These are phyloP conservation scores for Candida loeiensis DNA, from an alignment of 805 yeast genomes.

Conservation along the genomic window DNA sequence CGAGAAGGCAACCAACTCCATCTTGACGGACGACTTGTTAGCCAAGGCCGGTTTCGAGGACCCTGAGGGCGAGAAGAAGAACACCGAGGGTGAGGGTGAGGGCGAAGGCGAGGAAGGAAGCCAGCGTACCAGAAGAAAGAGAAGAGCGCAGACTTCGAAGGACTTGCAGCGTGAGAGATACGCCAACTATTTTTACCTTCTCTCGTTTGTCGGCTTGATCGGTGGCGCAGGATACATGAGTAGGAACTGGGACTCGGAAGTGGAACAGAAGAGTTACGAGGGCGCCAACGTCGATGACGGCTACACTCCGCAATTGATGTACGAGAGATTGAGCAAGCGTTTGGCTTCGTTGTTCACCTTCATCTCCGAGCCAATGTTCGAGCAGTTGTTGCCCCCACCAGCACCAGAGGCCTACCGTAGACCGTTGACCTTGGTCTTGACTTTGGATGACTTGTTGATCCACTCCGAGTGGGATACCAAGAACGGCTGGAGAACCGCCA, in stretches of 20 bases:
- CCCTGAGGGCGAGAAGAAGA: conserved; percentile 14
- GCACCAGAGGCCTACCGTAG: conserved; percentile 88
- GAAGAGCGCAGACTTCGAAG: conserved; percentile 54
- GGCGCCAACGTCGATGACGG: conserved; percentile 61
- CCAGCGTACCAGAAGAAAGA: conserved; percentile 24
- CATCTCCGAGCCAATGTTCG: conserved; percentile 91
- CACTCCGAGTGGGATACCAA: conserved; percentile 91
- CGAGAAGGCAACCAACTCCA: conserved; percentile 37
- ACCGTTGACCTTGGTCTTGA: conserved; percentile 84
- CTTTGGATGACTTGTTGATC: conserved; percentile 84
- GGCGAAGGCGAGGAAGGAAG: conserved; percentile 12
- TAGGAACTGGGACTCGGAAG: conserved; percentile 82
- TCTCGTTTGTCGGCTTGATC: conserved; percentile 49
- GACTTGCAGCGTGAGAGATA: conserved; percentile 80
- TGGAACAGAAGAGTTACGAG: conserved; percentile 53
- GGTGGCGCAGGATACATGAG: conserved; percentile 64
- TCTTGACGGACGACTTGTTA: conserved; percentile 76
- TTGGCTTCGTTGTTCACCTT: conserved; percentile 70
- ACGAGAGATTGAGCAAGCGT: conserved; percentile 68
- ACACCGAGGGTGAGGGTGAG: conserved; percentile 12
- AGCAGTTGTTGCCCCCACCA: conserved; percentile 90
- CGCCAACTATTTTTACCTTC: conserved; percentile 70
- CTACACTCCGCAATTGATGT: conserved; percentile 59
- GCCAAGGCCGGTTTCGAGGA: conserved; percentile 80
- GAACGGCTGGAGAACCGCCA: conserved; percentile 97